Base-by-base conservation (phyloP, 2,329 filamentous ascomycete species). In the Ophiocordyceps robertsii region DNA sequence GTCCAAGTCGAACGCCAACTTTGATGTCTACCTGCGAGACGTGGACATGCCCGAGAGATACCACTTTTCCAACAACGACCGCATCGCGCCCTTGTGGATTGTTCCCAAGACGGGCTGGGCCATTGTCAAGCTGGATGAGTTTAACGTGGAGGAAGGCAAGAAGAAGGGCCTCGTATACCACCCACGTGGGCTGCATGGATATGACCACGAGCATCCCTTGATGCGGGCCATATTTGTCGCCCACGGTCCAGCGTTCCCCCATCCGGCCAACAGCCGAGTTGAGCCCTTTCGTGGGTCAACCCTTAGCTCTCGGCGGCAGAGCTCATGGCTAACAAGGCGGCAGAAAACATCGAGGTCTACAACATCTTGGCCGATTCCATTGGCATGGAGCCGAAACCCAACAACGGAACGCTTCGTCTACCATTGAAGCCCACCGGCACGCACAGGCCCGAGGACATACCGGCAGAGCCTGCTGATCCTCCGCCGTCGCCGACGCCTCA, bases 211-310 rank as follows among this genome's bases (percentile, higher is more conserved):
- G 54, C 82, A 98, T 57, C 89, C 90, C 1, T 69, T 98, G 37
- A 98, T 98, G 92, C 72, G 92, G 33, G 90, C 92, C 0, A 93
- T 98, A 37, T 98, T 98, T 53, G 72, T 96, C 39, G 92, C 92
- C 1, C 72, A 86, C 33, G 92, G 92, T 0, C 92, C 92, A 4
- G 89, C 90, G 0, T 98, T 98, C 56, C 85, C 87, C 0, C 89
- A 95, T 53, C 66, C 75, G 33, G 79, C 84, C 0, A 89, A 92
- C 52, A 93, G 84, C 59, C 75, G 80, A 48, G 63, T 96, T 29
- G 77, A 84, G 29, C 69, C 72, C 4, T 96, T 96, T 59, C 89
- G 85, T 89, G 74, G 75, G 84, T 75, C n/a, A 29, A 12, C n/a
- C n/a, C n/a, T 21, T 6, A 21, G 2, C 33, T 14, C 35, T n/a